Percentiles rank a stretch among this genome's conserved stretches.
phyloP scores from a whole-genome alignment of 2,329 filamentous ascomycete genomes.

The Aspergillus sp. region DNA sequence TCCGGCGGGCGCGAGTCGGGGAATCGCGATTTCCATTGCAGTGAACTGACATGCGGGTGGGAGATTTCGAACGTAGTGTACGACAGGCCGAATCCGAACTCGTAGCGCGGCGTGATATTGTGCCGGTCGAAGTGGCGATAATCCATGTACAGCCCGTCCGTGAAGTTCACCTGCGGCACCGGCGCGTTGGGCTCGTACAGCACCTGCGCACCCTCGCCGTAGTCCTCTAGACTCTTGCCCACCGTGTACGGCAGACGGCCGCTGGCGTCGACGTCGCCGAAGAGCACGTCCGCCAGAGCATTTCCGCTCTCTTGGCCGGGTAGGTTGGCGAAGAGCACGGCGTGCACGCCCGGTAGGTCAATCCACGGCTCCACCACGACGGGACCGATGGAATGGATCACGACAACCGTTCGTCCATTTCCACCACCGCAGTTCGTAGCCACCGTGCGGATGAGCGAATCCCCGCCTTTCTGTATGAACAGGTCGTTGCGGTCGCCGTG shows the following conservation, averaged over 20 bases:
- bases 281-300: constrained; percentile 69
- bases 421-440: constrained; percentile 58
- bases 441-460: constrained; percentile 63
- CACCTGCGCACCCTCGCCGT: constrained; percentile 63
- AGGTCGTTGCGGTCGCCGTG: constrained; percentile 73
- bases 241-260: constrained; percentile 87
- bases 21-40: constrained; percentile 43
- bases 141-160: constrained; percentile 77
- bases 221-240: constrained; percentile 64
- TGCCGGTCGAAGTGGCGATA: constrained; percentile 82
- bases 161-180: constrained; percentile 72
- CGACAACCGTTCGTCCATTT: constrained; percentile 63
- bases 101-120: constrained; percentile 65
- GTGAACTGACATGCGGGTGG: constrained; percentile 41
- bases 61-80: constrained; percentile 66
- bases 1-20: constrained; percentile 36
- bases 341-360: constrained; percentile 66
- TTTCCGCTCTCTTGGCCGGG: constrained; percentile 82
- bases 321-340: constrained; percentile 73
- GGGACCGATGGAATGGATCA: constrained; percentile 79
- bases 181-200: constrained; percentile 61
- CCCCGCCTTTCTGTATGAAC: constrained; percentile 66
- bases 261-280: constrained; percentile 67
- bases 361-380: constrained; percentile 75
- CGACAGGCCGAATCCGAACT: constrained; percentile 78